Evolutionary conservation across 768 basidiomycete species (phyloP).

Genomic region (Dentipellis sp.): DNA sequence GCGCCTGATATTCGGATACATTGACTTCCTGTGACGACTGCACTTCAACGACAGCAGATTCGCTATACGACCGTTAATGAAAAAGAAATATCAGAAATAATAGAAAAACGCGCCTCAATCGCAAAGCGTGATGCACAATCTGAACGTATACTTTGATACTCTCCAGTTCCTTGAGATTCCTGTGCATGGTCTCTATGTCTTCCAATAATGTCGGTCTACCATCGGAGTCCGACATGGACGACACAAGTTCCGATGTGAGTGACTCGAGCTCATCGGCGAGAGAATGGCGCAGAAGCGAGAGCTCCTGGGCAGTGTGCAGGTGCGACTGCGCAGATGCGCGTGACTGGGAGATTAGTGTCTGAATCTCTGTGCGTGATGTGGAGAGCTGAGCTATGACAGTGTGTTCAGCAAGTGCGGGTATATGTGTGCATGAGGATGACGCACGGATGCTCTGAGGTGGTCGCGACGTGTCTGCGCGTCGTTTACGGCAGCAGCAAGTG

Average conservation of each 20-base stretch:
- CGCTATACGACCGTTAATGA: conserved; percentile 29
- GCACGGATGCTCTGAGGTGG: conserved; percentile 20
- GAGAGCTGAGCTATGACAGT: conserved; percentile 47
- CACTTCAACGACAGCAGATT: conserved; percentile 47
- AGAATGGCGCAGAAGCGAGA: conserved; percentile 68
- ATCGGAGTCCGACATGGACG: conserved; percentile 39
- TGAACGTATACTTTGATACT: conserved; percentile 69
- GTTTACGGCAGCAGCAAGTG: conserved; percentile 38
- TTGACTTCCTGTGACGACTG: conserved; percentile 33
- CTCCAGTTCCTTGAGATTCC: conserved; percentile 67
- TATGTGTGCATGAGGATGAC: conserved; percentile 8
- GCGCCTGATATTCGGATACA: conserved; percentile 41
- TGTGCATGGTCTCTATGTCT: conserved; percentile 73
- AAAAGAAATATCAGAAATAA: not conserved
- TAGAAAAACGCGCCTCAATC: conserved; percentile 48
- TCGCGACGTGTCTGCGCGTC: conserved; percentile 27
- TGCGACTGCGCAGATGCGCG: conserved; percentile 37
- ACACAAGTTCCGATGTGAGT: conserved; percentile 56
- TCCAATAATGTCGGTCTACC: conserved; percentile 62
- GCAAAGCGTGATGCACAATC: conserved; percentile 60
- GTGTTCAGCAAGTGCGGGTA: conserved; percentile 22
- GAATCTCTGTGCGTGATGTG: conserved; percentile 39
- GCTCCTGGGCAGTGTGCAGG: conserved; percentile 57
- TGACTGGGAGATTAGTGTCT: conserved; percentile 38
- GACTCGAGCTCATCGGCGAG: conserved; percentile 70